Evolutionary conservation across 331 rosid genomes (phyloP), one percentile per base, ranked within the genome.

Genomic region (Stylosanthes scabra): DNA sequence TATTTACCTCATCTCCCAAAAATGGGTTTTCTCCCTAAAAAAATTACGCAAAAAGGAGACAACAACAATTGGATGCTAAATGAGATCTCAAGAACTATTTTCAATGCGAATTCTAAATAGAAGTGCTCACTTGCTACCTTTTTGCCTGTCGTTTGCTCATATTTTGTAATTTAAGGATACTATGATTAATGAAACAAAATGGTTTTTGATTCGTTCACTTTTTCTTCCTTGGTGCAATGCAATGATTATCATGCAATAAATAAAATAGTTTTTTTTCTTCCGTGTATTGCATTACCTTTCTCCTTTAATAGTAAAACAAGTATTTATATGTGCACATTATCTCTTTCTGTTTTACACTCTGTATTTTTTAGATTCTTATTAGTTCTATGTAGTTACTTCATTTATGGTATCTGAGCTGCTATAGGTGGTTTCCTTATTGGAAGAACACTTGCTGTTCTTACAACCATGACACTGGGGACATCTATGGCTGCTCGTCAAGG

Each of bases 401-500:
- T 34, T 69, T 63, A 66, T 49, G 55, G 74, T 68, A 54, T 59
- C 37, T 79, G 57, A 77, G 72, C 77, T 81, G 66, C 80, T 65
- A 15, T 84, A 95, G 97, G 99, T 81, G 97, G 96, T 70, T 91
- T 90, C 83, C 88, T 95, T 80, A 81, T 95, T 78, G 99, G 90
- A 77, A 84, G 99, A 85, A 95, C 99, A 79, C 87, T 95, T 77
- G 86, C 99, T 84, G 92, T 88, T 84, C 86, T 91, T 71, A 50
- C 87, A 8, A 95, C 99, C 73, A 75, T 90, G 72, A 92, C 99
- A 72, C 61, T 95, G 84, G 99, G 96, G 57, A 95, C 99, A 68
- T 85, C 96, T 78, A 83, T 95, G 97, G 99, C 96, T 79, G 96
- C 97, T 64, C 93, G 93, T 63, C 92, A 90, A 84, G 99, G 99